Conservation (phyloP, 805 yeast species). For the Wickerhamomyces hampshirensis region DNA sequence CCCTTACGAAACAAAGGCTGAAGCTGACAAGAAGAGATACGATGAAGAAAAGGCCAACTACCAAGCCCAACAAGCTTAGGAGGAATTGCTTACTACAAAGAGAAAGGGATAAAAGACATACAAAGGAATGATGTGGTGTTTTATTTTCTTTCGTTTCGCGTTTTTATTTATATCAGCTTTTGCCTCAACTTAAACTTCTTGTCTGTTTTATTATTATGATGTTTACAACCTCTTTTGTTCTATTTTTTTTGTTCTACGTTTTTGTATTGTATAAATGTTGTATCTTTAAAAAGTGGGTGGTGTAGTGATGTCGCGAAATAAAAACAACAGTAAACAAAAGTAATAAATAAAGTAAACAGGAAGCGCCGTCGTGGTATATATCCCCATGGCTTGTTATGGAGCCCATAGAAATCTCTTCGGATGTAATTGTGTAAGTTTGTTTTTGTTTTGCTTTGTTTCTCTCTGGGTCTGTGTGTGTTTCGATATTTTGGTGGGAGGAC, state of each 20-base stretch:
- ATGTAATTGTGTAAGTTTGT: not conserved
- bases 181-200: no score
- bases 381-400: no score
- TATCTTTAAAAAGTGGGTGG: not conserved
- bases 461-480: not conserved
- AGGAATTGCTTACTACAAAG: no score
- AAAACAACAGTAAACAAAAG: no score
- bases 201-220: no score
- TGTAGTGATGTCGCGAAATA: not conserved
- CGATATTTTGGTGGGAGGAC: not conserved
- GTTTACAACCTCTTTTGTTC: not conserved
- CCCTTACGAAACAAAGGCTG: conserved; percentile 93
- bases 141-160: not conserved
- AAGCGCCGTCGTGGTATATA: no score
- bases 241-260: not conserved
- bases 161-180: no score
- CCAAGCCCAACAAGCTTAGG: conserved; percentile 15
- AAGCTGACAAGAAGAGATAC: conserved; percentile 94
- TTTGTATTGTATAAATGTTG: not conserved
- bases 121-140: no score
- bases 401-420: not conserved
- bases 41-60: conserved; percentile 93
- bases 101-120: no score
- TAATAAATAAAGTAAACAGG: no score
- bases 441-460: no score